Conservation (phyloP, 2,329 filamentous ascomycete genomes). For the Pseudocercospora fijiensis region DNA sequence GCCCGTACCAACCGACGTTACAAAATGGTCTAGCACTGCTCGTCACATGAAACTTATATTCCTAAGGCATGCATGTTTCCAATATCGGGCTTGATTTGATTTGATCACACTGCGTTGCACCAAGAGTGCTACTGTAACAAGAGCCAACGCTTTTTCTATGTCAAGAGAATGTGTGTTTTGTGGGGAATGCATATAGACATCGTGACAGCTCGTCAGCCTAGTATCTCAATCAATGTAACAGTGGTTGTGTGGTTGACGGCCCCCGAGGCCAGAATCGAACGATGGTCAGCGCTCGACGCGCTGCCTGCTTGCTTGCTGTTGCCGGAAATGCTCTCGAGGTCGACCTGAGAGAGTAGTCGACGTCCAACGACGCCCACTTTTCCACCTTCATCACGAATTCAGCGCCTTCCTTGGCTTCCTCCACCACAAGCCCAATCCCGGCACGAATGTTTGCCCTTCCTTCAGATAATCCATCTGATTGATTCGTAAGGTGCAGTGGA, state of each 20-base stretch:
- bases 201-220: constrained; percentile 8
- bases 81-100: not conserved
- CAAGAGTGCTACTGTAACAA: not conserved
- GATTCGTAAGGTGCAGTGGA: not conserved
- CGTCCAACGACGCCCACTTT: not conserved
- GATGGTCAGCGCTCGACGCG: constrained; percentile 1
- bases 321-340: not conserved
- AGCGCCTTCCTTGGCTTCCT: not conserved
- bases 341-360: not conserved
- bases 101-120: not conserved
- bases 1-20: too few species aligned
- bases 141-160: not conserved
- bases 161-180: not conserved
- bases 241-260: not conserved
- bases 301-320: not conserved
- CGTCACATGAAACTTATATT: not conserved
- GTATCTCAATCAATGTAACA: not conserved
- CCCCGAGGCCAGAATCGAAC: constrained; percentile 3
- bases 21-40: too few species aligned
- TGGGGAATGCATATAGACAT: constrained; percentile 7
- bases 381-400: constrained; percentile 1
- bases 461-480: not conserved
- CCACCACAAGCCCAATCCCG: not conserved
- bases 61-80: not conserved
- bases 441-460: not conserved